phyloP scores from a whole-genome alignment of 164 flowering plant species.

The Chimonanthus praecox region DNA sequence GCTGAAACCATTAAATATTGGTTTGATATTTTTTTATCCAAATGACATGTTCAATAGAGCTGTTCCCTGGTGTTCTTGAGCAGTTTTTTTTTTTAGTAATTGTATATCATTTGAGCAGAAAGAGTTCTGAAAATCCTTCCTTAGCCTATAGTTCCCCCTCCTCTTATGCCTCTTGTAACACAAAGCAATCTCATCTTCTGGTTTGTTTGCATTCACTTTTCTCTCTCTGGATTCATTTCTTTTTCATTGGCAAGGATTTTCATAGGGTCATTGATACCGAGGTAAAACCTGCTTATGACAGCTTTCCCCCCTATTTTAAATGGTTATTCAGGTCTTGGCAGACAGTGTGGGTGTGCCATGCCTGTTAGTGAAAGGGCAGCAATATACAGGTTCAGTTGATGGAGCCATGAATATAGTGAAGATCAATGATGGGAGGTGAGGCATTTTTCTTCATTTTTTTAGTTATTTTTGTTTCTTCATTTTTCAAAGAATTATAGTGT shows the following conservation, averaged over 20 bases:
- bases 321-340: conserved; percentile 66
- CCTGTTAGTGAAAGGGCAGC: conserved; percentile 80
- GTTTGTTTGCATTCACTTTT: not conserved
- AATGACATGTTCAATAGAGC: not conserved
- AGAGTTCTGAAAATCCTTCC: not conserved
- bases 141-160: not conserved
- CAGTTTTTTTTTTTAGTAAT: not conserved
- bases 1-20: not conserved
- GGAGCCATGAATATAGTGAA: conserved; percentile 83
- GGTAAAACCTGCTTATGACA: not conserved
- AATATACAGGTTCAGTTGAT: conserved; percentile 78
- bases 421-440: conserved; percentile 78
- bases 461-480: no score
- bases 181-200: not conserved
- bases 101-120: not conserved
- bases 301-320: not conserved
- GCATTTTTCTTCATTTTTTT: not conserved
- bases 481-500: no score
- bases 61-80: not conserved
- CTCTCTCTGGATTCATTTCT: not conserved
- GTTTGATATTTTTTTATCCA: not conserved
- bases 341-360: conserved; percentile 80
- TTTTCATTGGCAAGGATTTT: no score
- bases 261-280: not conserved
- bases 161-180: not conserved